Evolutionary conservation across 192 early-diverging fungal species (phyloP).

Genomic region (Obelidium mucronatum): DNA sequence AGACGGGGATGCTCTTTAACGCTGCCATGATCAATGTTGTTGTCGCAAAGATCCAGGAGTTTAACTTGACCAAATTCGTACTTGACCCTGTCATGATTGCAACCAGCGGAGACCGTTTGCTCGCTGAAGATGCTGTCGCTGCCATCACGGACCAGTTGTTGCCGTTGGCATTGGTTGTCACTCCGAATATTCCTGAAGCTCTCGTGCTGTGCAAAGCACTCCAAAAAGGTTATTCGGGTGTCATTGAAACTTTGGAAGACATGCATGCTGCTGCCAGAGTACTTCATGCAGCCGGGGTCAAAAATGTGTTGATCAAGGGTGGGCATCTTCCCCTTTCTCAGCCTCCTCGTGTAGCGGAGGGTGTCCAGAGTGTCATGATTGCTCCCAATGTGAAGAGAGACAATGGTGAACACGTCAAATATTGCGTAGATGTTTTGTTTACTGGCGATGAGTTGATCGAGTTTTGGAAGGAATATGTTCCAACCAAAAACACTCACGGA

Average conservation of each 20-base stretch:
- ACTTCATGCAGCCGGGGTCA: slow-evolving; percentile 61
- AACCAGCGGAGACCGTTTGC: slow-evolving; percentile 70
- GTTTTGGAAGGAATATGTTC: slow-evolving; percentile 64
- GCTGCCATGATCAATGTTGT: slow-evolving; percentile 71
- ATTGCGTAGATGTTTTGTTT: slow-evolving; percentile 71
- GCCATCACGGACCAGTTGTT: slow-evolving; percentile 63
- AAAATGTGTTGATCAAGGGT: slow-evolving; percentile 78
- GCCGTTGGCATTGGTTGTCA: slow-evolving; percentile 75
- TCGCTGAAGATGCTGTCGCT: slow-evolving; percentile 67
- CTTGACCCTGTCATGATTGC: slow-evolving; percentile 92
- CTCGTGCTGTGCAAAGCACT: slow-evolving; percentile 54
- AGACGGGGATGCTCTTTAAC: slow-evolving; percentile 73
- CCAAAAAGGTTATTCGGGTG: not conserved
- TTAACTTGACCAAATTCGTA: slow-evolving; percentile 54
- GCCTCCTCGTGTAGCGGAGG: not conserved
- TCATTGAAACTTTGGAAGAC: slow-evolving; percentile 56
- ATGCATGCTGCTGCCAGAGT: slow-evolving; percentile 68
- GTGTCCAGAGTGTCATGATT: not conserved
- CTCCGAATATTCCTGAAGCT: slow-evolving; percentile 87
- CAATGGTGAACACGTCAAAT: not conserved
- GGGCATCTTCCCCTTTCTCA: slow-evolving; percentile 73
- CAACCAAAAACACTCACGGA: slow-evolving; percentile 80
- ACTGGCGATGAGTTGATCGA: slow-evolving; percentile 48
- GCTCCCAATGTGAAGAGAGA: slow-evolving; percentile 8
- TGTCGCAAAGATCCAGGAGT: slow-evolving; percentile 30